These are phyloP conservation scores for Calocera cornea DNA, from an alignment of 768 basidiomycete genomes.

Conservation along the genomic window DNA sequence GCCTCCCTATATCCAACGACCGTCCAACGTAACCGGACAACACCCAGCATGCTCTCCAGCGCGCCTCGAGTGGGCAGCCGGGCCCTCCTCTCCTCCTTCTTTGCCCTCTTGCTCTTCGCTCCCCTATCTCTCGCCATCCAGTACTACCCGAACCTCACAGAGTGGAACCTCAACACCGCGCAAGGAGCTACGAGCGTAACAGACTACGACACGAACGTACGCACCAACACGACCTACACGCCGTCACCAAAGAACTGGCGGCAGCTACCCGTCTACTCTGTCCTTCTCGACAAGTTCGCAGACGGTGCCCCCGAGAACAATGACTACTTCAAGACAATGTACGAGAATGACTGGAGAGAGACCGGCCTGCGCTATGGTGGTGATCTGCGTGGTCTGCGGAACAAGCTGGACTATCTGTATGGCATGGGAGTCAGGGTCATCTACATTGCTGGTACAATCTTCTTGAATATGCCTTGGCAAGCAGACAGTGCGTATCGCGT, in stretches of 20 bases:
- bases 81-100: background rate
- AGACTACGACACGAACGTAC: slow-evolving; percentile 46
- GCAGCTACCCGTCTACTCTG: slow-evolving; percentile 58
- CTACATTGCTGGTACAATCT: slow-evolving; percentile 86
- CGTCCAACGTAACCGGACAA: background rate
- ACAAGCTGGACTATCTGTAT: slow-evolving; percentile 71
- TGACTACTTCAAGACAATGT: slow-evolving; percentile 69
- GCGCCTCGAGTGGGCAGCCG: slow-evolving; percentile 1
- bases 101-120: background rate
- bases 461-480: slow-evolving; percentile 94
- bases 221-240: slow-evolving; percentile 54
- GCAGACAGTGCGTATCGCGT: slow-evolving; percentile 62
- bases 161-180: slow-evolving; percentile 72
- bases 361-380: slow-evolving; percentile 83
- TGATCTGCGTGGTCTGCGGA: slow-evolving; percentile 64
- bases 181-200: slow-evolving; percentile 50
- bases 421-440: slow-evolving; percentile 77
- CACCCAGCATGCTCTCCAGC: background rate
- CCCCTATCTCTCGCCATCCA: slow-evolving; percentile 24
- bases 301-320: slow-evolving; percentile 88
- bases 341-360: slow-evolving; percentile 75
- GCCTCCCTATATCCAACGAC: background rate
- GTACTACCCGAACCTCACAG: slow-evolving; percentile 48
- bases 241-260: slow-evolving; percentile 81
- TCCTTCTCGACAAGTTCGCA: slow-evolving; percentile 86